Conservation (phyloP, 2,329 filamentous ascomycete genomes). For the Ophiobolus disseminans region DNA sequence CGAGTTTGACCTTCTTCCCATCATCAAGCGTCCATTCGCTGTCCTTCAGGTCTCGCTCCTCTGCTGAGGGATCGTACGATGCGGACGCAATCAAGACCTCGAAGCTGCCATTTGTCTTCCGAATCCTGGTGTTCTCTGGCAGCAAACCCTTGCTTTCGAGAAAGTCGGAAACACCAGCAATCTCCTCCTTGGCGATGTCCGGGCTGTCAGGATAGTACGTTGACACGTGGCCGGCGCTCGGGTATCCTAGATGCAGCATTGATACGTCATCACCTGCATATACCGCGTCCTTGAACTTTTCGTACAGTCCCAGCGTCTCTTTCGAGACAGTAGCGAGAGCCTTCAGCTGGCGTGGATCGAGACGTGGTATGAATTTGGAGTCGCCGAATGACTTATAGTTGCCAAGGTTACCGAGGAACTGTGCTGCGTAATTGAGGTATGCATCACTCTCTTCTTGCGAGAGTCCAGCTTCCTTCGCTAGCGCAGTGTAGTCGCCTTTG, state of each 20-base stretch:
- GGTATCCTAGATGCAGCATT: constrained; percentile 59
- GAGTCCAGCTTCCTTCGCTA: constrained; percentile 53
- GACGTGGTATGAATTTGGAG: constrained; percentile 60
- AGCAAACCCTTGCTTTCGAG: constrained; percentile 55
- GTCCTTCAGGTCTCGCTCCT: constrained; percentile 53
- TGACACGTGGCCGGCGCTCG: constrained; percentile 56
- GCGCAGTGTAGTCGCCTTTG: constrained; percentile 57
- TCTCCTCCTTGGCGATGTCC: constrained; percentile 57
- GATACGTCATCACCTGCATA: constrained; percentile 52
- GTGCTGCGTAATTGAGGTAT: constrained; percentile 49
- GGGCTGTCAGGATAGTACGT: constrained; percentile 60
- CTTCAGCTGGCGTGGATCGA: constrained; percentile 52
- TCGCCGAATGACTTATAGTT: constrained; percentile 62
- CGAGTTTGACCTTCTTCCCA: constrained; percentile 55
- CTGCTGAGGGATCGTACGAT: constrained; percentile 47
- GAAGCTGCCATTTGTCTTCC: constrained; percentile 54
- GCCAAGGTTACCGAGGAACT: constrained; percentile 62
- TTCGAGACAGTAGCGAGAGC: constrained; percentile 53
- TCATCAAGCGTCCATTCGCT: constrained; percentile 56
- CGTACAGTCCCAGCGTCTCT: constrained; percentile 50
- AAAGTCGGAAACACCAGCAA: constrained; percentile 55
- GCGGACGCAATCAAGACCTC: constrained; percentile 59
- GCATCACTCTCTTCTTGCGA: constrained; percentile 47
- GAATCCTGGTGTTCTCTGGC: constrained; percentile 59
- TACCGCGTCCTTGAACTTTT: constrained; percentile 54